Conservation (phyloP, 192 early-diverging fungal genomes). For the Phycomyces blakesleeanus region DNA sequence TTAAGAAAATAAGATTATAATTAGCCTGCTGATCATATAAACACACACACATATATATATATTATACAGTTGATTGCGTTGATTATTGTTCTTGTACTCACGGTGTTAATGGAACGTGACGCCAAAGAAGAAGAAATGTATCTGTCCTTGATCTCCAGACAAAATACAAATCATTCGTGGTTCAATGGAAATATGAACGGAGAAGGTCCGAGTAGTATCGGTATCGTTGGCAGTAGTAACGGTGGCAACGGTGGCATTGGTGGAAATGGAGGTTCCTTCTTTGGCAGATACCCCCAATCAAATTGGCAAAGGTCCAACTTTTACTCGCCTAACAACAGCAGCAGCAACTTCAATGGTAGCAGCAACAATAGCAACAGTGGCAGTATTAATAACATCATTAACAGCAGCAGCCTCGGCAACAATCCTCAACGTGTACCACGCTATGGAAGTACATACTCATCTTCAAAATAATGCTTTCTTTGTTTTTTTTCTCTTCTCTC, state of each 20-base stretch:
- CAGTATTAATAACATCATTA: too few species aligned
- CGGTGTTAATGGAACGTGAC: slow-evolving; percentile 12
- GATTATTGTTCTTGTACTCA: slow-evolving; percentile 8
- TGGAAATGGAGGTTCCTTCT: background rate
- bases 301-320: background rate
- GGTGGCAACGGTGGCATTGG: too few species aligned
- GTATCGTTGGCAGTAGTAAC: too few species aligned
- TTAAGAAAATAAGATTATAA: too few species aligned
- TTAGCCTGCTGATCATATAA: too few species aligned
- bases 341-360: too few species aligned
- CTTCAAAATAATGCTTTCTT: background rate
- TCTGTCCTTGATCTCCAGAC: slow-evolving; percentile 11
- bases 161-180: slow-evolving; percentile 4
- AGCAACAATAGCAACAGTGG: too few species aligned
- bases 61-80: slow-evolving; percentile 6
- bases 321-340: background rate
- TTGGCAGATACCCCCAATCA: slow-evolving; percentile 3
- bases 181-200: background rate
- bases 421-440: slow-evolving; percentile 11
- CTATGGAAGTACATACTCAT: slow-evolving; percentile 13
- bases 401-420: too few species aligned
- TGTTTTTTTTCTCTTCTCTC: background rate
- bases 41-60: too few species aligned
- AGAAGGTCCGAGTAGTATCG: slow-evolving; percentile 3
- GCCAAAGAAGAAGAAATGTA: slow-evolving; percentile 19